Evolutionary conservation across 139 green algal genomes (phyloP), one percentile per base, ranked within the genome.

Genomic region (Chlamydomonas eustigma): DNA sequence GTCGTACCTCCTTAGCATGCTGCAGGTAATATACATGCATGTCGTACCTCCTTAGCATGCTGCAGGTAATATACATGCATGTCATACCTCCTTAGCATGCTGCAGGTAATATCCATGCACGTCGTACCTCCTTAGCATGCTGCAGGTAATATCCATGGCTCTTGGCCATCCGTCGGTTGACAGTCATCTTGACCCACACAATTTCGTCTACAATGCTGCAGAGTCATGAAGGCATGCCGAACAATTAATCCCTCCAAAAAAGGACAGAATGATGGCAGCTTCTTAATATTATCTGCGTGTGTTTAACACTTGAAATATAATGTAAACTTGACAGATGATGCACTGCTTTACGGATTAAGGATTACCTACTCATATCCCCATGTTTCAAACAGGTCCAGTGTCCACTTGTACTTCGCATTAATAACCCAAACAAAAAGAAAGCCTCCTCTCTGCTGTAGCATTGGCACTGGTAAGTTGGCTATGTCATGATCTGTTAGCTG

Each of bases 371-470:
- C 90, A 81, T 98, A 98, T 1, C 93, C 93, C 94, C 94, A 98
- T 12, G 78, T 81, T 22, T 95, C 86, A 73, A 98, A 97, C 35
- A 97, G 83, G 75, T 95, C 90, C 25, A 97, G 81, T 8, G 86
- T 92, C 77, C 93, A 95, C 69, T 93, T 90, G 79, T 94, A 97
- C 83, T 97, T 98, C 44, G 92, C 89, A 80, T 98, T 98, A 84
- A 98, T 98, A 73, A 97, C 93, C 92, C 94, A 98, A 30, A 98
- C 80, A 70, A 98, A 96, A 38, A 98, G 80, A 32, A 94, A 92
- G 33, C 93, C 88, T 58, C 44, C 44, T n/a, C n/a, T n/a, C n/a
- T n/a, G 75, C 78, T 98, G 94, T 44, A 98, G 87, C 77, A 80
- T 32, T 0, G 85, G 87, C 18, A 98, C 83, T 0, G 94, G 94